Evolutionary conservation across 192 early-diverging fungal species (phyloP), one percentile per base, ranked within the genome.

Genomic region (Coemansia sp.): DNA sequence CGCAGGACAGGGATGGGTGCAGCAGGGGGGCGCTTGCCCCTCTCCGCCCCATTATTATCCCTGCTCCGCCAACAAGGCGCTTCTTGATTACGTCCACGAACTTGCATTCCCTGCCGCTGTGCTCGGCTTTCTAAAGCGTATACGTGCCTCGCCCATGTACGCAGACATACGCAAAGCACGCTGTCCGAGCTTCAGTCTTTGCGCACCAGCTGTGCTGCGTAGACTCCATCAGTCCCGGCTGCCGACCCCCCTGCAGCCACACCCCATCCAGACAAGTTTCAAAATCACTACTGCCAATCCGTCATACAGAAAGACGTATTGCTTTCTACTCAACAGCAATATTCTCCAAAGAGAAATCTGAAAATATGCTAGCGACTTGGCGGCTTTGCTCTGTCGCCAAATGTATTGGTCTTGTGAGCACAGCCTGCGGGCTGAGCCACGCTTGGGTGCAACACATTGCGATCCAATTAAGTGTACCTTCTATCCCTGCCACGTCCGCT

Each of bases 401-500:
- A 11, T 42, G 40, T 42, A n/a, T n/a, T 23, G 50, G 23, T 52
- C 50, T 52, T 20, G 40, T 42, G 40, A 42, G 40, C 40, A 21
- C 50, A 21, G 20, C 21, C 50, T 17, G 11, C 28, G 52, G 52
- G 52, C 52, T 54, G 52, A 54, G 52, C 52, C 52, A 54, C 52
- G 52, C 52, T 15, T 26, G 52, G 10, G 14, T 31, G 52, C 24
- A 52, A 21, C 21, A 21, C 24, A 21, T 52, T 21, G 20, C 50
- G 3, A 21, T 12, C 20, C 50, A 49, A 21, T 49, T 11, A 24
- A 5, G 11, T 11, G 5, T 23, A 11, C 4, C 9, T 28, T 28
- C 26, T 64, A 34, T n/a, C 31, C 36, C 10, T 59, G 12, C 79
- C 79, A 76, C 7, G 62, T 47, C n/a, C 62, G 63, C 53, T 71